Conservation (phyloP, 306 rosid species). For the Sechiopsis laciniata region DNA sequence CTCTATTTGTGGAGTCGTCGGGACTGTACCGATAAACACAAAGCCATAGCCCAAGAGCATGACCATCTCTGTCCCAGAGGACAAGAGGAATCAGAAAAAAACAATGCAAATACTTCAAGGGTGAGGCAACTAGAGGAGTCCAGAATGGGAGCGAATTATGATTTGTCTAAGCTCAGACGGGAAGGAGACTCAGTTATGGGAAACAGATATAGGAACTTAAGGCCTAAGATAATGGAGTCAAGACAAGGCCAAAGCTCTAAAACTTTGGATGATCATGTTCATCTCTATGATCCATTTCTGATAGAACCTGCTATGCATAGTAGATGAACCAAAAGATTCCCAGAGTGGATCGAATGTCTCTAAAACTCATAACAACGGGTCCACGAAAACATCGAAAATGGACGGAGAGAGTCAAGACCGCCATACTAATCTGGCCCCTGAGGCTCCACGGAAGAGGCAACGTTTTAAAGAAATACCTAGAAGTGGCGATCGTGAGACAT, state of each 20-base stretch:
- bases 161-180: conserved; percentile 10
- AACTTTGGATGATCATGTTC: background rate
- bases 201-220: background rate
- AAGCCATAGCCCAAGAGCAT: conserved; percentile 47
- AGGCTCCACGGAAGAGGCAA: conserved; percentile 35
- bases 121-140: conserved; percentile 22
- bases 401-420: conserved; percentile 29
- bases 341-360: conserved; percentile 12
- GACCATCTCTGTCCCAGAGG: conserved; percentile 35
- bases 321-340: conserved; percentile 27
- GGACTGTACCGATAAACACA: conserved; percentile 50
- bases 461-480: conserved; percentile 23
- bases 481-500: conserved; percentile 23
- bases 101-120: conserved; percentile 18
- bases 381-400: background rate
- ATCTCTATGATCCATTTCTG: conserved; percentile 3
- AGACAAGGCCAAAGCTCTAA: conserved; percentile 6
- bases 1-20: conserved; percentile 78
- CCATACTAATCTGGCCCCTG: conserved; percentile 25
- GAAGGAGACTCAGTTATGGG: background rate
- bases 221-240: background rate
- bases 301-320: conserved; percentile 18
- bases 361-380: background rate
- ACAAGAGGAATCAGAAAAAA: conserved; percentile 24
- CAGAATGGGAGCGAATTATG: conserved; percentile 24